Evolutionary conservation across 805 yeast species (phyloP).

Genomic region (Zygosaccharomyces lentus): DNA sequence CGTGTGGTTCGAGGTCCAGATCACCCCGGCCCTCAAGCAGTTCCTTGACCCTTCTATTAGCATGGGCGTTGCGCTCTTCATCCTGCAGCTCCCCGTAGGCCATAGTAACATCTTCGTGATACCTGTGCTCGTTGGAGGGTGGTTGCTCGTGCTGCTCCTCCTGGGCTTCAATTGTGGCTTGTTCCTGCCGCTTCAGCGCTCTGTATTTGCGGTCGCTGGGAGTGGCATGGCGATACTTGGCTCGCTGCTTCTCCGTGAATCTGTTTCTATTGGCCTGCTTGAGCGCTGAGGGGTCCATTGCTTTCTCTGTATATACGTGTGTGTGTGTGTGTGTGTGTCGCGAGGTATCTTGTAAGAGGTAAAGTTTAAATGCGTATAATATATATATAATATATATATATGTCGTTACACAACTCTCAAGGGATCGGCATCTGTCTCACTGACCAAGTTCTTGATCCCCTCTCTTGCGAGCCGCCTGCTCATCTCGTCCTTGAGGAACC

Average conservation of each 20-base stretch:
- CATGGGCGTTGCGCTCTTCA: slow-evolving; percentile 9
- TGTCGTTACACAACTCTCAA: slow-evolving; percentile 27
- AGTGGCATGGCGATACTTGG: slow-evolving; percentile 38
- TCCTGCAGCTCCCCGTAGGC: slow-evolving; percentile 12
- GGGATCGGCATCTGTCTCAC: slow-evolving; percentile 65
- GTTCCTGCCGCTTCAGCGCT: slow-evolving; percentile 20
- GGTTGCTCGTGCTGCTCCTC: slow-evolving; percentile 15
- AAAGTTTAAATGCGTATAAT: background rate
- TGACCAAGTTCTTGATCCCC: slow-evolving; percentile 45
- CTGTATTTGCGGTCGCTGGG: slow-evolving; percentile 37
- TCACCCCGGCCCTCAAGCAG: slow-evolving; percentile 13
- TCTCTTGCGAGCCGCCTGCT: slow-evolving; percentile 43
- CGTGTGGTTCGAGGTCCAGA: slow-evolving; percentile 1
- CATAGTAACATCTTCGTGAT: slow-evolving; percentile 21
- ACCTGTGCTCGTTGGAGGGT: slow-evolving; percentile 23
- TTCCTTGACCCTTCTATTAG: slow-evolving; percentile 15
- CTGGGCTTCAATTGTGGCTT: slow-evolving; percentile 12
- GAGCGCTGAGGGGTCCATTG: slow-evolving; percentile 29
- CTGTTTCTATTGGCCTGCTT: slow-evolving; percentile 41
- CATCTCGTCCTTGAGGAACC: slow-evolving; percentile 57
- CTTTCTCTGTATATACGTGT: slow-evolving; percentile 3
- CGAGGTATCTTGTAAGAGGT: background rate
- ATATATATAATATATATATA: background rate
- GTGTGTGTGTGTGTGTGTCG: background rate
- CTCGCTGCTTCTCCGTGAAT: slow-evolving; percentile 39